A percentile compares a stretch with the other conserved stretches of the same genome.
Evolutionary conservation across 2,329 filamentous ascomycete genomes (phyloP).

Genomic region (Aspergillus hiratsukae): DNA sequence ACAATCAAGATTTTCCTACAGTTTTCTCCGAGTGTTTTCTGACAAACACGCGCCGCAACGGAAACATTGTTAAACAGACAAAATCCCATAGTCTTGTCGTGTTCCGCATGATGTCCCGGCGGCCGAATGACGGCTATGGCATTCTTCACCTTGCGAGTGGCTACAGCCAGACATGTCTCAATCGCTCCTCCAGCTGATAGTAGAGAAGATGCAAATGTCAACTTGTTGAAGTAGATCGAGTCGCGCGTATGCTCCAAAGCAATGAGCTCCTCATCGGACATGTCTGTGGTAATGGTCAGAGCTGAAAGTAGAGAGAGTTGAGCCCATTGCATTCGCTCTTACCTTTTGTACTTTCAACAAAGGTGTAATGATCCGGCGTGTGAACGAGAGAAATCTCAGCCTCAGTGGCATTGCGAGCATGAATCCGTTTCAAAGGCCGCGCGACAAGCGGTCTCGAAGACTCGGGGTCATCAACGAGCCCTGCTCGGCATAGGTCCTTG

Average conservation of each 20-base stretch:
- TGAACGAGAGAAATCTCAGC: conserved; percentile 81
- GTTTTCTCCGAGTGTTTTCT: conserved; percentile 69
- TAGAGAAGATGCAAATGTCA: conserved; percentile 75
- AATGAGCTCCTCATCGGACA: conserved; percentile 59
- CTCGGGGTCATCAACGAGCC: conserved; percentile 65
- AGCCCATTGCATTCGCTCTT: conserved; percentile 14
- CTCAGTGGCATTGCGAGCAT: conserved; percentile 69
- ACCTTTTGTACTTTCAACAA: conserved; percentile 61
- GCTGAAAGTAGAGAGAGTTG: background rate
- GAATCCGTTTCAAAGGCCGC: conserved; percentile 64
- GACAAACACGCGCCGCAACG: conserved; percentile 83
- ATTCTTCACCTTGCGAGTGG: conserved; percentile 79
- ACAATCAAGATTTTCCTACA: conserved; percentile 90
- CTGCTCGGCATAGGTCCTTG: conserved; percentile 76
- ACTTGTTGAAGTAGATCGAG: conserved; percentile 76
- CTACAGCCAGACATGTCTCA: conserved; percentile 90
- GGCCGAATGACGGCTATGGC: conserved; percentile 93
- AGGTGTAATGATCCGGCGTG: conserved; percentile 69
- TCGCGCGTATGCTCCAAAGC: conserved; percentile 65
- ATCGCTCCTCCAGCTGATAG: conserved; percentile 90
- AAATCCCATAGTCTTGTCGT: conserved; percentile 81
- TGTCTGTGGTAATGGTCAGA: conserved; percentile 34
- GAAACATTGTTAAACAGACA: conserved; percentile 98
- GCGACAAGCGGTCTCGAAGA: conserved; percentile 46
- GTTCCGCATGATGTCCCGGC: conserved; percentile 92